Evolutionary conservation across 1,284 basidiomycete genomes (phyloP), one percentile per base, ranked within the genome.

Genomic region (Rhodotorula sp.): DNA sequence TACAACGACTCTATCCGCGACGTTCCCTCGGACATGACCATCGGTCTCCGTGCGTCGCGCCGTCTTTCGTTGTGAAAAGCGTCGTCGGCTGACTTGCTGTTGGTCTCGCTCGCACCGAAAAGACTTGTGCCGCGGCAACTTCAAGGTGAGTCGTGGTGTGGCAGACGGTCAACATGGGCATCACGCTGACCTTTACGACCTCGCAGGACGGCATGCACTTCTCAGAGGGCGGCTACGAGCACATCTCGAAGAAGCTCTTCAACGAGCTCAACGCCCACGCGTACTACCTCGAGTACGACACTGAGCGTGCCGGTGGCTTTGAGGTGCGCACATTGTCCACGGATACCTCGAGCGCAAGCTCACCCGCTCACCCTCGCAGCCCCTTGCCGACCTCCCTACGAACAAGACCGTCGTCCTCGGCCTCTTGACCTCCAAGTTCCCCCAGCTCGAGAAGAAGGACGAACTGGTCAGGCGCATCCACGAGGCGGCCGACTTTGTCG

Each of bases 281-380:
- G 57, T 90, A 88, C 79, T 91, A 89, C 73, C 78, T 83, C 62
- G 89, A 92, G 81, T 92, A 90, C 79, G 90, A 92, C 78, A 88
- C 88, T 24, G 83, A 85, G 65, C 86, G 88, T 34, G 86, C 89
- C 0, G 88, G 88, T 57, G 84, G 86, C 67, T 91, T 91, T 76
- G 83, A 79, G 67, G 79, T 79, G 28, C 61, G 70, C 26, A 55
- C 13, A 3, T 37, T 6, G 34, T 16, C 15, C 15, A 11, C 34
- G 0, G 18, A 4, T 28, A 18, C 22, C 22, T 69, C 40, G n/a
- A 13, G 28, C 26, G 2, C 40, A 28, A 15, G 1, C 69, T 75
- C 46, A 47, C 24, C 37, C 6, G 47, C 40, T 46, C 30, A 53
- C 44, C 20, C 48, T 22, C 20, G 48, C 50, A 84, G 76, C 87